phyloP scores from a whole-genome alignment of 106 monocot genomes.

The Amphibolis antarctica region DNA sequence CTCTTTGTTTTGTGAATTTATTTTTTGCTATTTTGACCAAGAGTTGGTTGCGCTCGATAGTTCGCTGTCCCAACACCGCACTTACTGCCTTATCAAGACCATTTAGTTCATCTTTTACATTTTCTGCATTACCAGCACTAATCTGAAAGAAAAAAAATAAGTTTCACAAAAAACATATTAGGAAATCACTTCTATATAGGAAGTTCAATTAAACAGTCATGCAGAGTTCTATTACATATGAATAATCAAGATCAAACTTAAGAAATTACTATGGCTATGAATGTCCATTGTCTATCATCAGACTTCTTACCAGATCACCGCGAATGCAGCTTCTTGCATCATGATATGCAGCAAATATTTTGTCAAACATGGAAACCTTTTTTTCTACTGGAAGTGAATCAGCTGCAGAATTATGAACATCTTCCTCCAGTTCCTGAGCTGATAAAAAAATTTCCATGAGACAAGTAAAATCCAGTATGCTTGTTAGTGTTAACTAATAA shows the following conservation, averaged over 20 bases:
- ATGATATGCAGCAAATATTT: slow-evolving; percentile 96
- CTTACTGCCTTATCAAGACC: slow-evolving; percentile 97
- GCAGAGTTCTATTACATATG: no score
- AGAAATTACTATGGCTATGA: no score
- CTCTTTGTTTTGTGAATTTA: slow-evolving; percentile 65
- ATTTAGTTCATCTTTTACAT: slow-evolving; percentile 92
- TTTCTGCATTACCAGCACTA: slow-evolving; percentile 72
- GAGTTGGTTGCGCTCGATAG: slow-evolving; percentile 83
- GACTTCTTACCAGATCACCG: slow-evolving; percentile 69
- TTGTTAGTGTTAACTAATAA: neutral
- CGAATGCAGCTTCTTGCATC: slow-evolving; percentile 92
- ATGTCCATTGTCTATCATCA: neutral
- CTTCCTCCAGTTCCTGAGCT: slow-evolving; percentile 99
- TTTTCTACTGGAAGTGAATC: slow-evolving; percentile 75
- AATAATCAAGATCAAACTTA: no score
- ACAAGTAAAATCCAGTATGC: neutral
- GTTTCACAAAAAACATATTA: slow-evolving; percentile 1
- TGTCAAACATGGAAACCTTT: slow-evolving; percentile 80
- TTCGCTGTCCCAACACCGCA: slow-evolving; percentile 87
- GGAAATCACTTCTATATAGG: no score
- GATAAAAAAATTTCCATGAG: slow-evolving; percentile 30
- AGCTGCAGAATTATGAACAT: slow-evolving; percentile 43
- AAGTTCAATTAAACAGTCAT: no score
- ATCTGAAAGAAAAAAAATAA: slow-evolving; percentile 36
- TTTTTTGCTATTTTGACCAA: slow-evolving; percentile 68